Conservation (phyloP, 768 basidiomycete genomes). For the Gyrodon lividus region DNA sequence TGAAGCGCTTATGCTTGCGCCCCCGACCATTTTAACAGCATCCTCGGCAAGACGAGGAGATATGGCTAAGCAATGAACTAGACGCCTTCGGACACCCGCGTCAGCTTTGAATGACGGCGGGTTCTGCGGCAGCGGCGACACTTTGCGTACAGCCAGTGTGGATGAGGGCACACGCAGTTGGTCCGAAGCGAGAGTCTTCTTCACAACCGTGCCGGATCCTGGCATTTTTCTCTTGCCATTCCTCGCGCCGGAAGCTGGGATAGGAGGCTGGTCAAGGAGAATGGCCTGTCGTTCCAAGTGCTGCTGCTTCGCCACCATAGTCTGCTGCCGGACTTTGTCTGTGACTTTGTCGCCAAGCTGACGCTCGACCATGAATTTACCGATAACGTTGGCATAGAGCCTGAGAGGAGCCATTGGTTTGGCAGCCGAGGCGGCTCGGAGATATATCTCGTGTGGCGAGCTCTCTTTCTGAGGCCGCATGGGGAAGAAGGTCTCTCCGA, state of each 20-base stretch:
- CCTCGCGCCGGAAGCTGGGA: constrained; percentile 33
- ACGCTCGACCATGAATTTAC: constrained; percentile 66
- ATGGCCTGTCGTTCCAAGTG: constrained; percentile 48
- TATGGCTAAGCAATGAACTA: constrained; percentile 53
- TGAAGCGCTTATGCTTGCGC: constrained; percentile 33
- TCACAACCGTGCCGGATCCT: constrained; percentile 26
- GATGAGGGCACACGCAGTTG: constrained; percentile 32
- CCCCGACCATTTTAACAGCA: constrained; percentile 45
- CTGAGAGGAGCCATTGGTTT: constrained; percentile 68
- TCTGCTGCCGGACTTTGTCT: constrained; percentile 46
- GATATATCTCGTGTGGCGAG: constrained; percentile 68
- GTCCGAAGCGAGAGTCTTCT: constrained; percentile 27
- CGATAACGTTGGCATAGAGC: constrained; percentile 70
- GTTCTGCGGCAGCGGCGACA: constrained; percentile 27
- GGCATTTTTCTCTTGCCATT: constrained; percentile 42
- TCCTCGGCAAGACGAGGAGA: constrained; percentile 43
- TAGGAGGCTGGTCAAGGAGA: constrained; percentile 40
- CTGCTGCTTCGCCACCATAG: constrained; percentile 46
- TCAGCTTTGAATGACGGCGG: constrained; percentile 17
- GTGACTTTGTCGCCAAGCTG: constrained; percentile 48
- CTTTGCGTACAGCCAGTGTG: constrained; percentile 27
- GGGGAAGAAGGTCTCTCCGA: constrained; percentile 63
- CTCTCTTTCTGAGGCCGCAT: constrained; percentile 55
- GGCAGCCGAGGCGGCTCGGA: constrained; percentile 55
- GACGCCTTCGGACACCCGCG: constrained; percentile 34